Conservation (phyloP, 2,329 filamentous ascomycete species). For the Cordyceps cicadae region DNA sequence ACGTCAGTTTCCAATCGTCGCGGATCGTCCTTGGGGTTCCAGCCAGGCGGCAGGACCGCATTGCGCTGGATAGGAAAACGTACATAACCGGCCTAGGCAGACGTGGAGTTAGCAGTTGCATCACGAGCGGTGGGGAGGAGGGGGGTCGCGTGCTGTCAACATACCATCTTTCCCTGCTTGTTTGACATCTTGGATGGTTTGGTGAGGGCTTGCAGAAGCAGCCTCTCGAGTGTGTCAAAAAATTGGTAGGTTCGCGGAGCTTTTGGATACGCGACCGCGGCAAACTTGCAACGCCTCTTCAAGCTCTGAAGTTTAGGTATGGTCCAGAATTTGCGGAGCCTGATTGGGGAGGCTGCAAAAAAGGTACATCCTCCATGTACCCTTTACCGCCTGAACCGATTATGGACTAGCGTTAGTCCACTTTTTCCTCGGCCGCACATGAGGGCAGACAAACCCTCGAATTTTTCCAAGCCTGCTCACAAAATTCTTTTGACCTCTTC, state of each 20-base stretch:
- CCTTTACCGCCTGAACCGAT: constrained; percentile 19
- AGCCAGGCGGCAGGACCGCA: constrained; percentile 10
- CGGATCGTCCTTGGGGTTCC: not conserved
- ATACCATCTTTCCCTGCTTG: constrained; percentile 99
- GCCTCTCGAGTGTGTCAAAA: constrained; percentile 34
- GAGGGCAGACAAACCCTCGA: constrained; percentile 36
- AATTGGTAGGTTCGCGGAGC: constrained; percentile 31
- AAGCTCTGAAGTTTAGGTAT: constrained; percentile 30
- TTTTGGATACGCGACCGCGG: constrained; percentile 29
- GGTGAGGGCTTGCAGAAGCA: constrained; percentile 24
- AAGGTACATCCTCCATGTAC: constrained; percentile 27
- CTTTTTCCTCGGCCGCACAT: constrained; percentile 20
- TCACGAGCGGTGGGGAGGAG: constrained; percentile 32
- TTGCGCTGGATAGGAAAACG: constrained; percentile 27
- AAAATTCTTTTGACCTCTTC: constrained; percentile 23
- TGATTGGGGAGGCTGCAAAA: constrained; percentile 30
- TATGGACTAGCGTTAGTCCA: constrained; percentile 13
- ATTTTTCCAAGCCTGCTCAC: constrained; percentile 26
- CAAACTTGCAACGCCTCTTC: constrained; percentile 34
- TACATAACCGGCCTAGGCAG: constrained; percentile 61
- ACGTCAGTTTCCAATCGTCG: not conserved
- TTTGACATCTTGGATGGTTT: constrained; percentile 36
- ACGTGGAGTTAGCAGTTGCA: constrained; percentile 54
- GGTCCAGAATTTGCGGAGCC: constrained; percentile 39
- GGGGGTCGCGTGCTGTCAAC: constrained; percentile 32